phyloP scores from a whole-genome alignment of 176 grass and related monocot species.

The Ensete ventricosum region DNA sequence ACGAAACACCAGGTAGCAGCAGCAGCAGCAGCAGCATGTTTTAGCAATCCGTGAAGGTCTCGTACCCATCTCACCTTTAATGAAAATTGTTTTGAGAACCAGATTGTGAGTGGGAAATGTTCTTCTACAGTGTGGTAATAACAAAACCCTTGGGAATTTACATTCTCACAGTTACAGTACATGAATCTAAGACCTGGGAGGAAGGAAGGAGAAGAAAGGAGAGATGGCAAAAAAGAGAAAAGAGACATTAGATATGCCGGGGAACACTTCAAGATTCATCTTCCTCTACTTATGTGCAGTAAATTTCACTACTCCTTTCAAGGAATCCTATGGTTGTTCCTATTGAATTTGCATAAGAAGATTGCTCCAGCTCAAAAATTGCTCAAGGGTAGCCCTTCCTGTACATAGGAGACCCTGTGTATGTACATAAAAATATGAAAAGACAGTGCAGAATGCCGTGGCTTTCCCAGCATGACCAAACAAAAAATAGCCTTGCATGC shows the following conservation, averaged over 20 bases:
- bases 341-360: neutral
- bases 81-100: no score
- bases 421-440: conserved; percentile 2
- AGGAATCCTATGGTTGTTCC: conserved; percentile 1
- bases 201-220: neutral
- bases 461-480: neutral
- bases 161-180: no score
- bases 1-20: no score
- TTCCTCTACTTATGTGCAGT: neutral
- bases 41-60: no score
- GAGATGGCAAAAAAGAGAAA: neutral
- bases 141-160: no score
- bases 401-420: conserved; percentile 1
- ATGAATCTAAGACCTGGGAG: no score
- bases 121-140: no score
- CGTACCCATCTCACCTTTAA: no score
- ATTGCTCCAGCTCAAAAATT: neutral
- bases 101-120: no score
- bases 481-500: neutral
- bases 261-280: neutral
- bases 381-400: conserved; percentile 1
- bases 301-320: neutral
- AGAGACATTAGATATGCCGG: neutral
- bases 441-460: neutral
- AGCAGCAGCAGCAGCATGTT: no score